Conservation (phyloP, 257 asterid species). For the Mentha longifolia region DNA sequence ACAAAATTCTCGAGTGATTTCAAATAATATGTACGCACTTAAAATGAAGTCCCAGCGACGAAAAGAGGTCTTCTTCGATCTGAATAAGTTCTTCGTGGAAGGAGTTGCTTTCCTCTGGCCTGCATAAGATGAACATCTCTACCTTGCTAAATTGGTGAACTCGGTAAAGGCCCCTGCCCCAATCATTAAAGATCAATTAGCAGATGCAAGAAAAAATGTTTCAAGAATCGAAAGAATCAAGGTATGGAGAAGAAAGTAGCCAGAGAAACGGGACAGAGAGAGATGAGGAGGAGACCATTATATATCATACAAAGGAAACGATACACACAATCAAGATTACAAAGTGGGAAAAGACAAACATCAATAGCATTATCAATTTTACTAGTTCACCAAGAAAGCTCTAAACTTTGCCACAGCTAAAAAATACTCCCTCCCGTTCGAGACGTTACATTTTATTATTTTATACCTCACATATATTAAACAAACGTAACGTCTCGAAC, state of each 20-base stretch:
- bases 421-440: too few species aligned
- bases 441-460: too few species aligned
- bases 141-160: slow-evolving; percentile 99
- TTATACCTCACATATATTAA: too few species aligned
- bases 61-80: slow-evolving; percentile 81
- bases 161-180: slow-evolving; percentile 90
- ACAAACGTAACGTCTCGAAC: too few species aligned
- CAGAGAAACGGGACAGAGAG: neutral
- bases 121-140: slow-evolving; percentile 93
- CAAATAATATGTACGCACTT: slow-evolving; percentile 49
- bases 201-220: slow-evolving; percentile 17
- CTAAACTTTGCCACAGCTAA: slow-evolving; percentile 3
- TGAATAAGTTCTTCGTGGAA: slow-evolving; percentile 77
- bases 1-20: neutral
- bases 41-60: slow-evolving; percentile 90
- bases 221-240: neutral
- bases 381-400: neutral
- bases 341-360: slow-evolving; percentile 9
- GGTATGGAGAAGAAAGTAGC: neutral
- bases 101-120: slow-evolving; percentile 80
- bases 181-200: slow-evolving; percentile 25
- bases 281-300: neutral
- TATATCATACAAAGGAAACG: neutral
- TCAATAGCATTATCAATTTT: neutral
- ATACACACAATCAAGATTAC: neutral